Percentiles rank a stretch among this genome's conserved stretches.
Conservation (phyloP, 2,329 filamentous ascomycete species). For the Achaetomium macrosporum region DNA sequence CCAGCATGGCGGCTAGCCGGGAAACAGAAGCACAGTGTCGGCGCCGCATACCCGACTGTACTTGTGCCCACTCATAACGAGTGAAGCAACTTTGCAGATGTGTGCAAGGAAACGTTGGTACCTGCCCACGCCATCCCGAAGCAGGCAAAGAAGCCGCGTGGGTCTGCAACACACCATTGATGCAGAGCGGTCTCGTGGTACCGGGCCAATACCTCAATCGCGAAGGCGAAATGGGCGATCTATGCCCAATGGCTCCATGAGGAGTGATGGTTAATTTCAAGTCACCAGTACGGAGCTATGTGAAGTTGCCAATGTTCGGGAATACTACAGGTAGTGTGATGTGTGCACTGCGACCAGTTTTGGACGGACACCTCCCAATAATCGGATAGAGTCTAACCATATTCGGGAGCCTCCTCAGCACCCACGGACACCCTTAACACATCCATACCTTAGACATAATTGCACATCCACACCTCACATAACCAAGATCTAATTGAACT, state of each 20-base stretch:
- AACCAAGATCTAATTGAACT: too few species aligned
- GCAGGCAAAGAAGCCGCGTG: slow-evolving; percentile 13
- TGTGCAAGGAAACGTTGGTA: neutral
- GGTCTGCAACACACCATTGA: slow-evolving; percentile 20
- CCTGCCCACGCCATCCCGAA: slow-evolving; percentile 11
- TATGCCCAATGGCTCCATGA: slow-evolving; percentile 5
- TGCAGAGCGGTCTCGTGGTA: slow-evolving; percentile 18
- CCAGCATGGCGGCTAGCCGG: neutral
- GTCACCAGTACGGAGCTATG: slow-evolving; percentile 10
- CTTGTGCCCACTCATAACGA: neutral
- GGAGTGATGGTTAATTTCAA: slow-evolving; percentile 12
- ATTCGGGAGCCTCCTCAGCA: too few species aligned
- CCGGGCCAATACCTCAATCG: slow-evolving; percentile 21
- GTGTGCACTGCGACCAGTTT: too few species aligned
- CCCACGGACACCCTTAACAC: too few species aligned
- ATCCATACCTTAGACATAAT: too few species aligned
- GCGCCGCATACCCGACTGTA: neutral
- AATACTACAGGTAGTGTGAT: too few species aligned
- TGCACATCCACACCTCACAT: too few species aligned
- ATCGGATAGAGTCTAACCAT: too few species aligned
- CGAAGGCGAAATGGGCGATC: slow-evolving; percentile 18
- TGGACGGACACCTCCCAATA: too few species aligned
- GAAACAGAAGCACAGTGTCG: slow-evolving; percentile 16
- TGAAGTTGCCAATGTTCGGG: neutral
- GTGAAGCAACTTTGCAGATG: neutral